Evolutionary conservation across 345 rosid genomes (phyloP), one percentile per base, ranked within the genome.

Genomic region (Linum trigynum): DNA sequence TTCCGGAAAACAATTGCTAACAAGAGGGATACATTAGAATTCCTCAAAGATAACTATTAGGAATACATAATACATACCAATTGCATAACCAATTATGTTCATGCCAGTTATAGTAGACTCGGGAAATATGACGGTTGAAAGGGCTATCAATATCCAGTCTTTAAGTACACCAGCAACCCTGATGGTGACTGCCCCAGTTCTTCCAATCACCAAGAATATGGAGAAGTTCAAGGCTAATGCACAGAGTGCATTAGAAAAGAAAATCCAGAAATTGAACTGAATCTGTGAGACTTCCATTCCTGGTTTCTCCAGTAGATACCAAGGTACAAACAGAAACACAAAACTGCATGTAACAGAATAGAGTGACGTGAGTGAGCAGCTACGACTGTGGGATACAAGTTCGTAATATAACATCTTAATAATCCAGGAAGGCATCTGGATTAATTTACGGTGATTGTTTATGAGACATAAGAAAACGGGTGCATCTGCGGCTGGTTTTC

Each of bases 71-170:
- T 23, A 23, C 32, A 53, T 85, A 94, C 99, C 99, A 16, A 88
- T 86, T 38, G 95, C 97, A 75, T 94, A 94, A 76, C 97, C 97
- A 53, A 75, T 88, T 72, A 90, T 90, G 69, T 94, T 94, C 63
- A 94, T 77, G 73, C 97, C 92, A 3, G 98, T 92, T 73, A 92
- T 92, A 38, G 90, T 80, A 50, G 98, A 90, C 76, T 92, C 98
- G 0, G 97, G 97, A 61, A 90, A 90, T 71, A 92, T 77, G 72
- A 92, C 84, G 2, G 96, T 89, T 16, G 97, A 92, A 71, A 92
- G 97, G 64, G 97, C 98, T 69, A 90, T 90, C 59, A 94, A 78
- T 76, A 90, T 94, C 97, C 99, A 94, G 74, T 90, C 99, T 77
- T 90, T 94, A 45, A 94, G 81, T 69, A 90, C 97, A 55, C 99